Conservation (phyloP, 75 land plant genomes). For the Ceratopteris richardii region DNA sequence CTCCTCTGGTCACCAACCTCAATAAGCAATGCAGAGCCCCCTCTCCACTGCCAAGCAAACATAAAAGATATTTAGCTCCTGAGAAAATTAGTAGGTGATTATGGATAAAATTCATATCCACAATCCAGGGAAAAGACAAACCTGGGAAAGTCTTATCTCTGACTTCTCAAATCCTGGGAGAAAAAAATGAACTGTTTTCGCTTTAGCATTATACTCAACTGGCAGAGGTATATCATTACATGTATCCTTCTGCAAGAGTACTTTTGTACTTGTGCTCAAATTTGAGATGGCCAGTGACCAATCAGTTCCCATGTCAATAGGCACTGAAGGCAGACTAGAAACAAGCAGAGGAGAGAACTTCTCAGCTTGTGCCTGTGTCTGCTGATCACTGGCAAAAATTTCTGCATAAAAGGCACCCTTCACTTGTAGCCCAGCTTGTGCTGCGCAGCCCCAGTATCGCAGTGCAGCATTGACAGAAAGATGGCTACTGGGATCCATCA, state of each 20-base stretch:
- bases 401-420: conserved; percentile 54
- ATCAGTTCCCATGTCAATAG: conserved; percentile 24
- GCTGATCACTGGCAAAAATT: conserved; percentile 8
- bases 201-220: conserved; percentile 47
- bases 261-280: conserved; percentile 25
- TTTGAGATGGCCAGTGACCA: conserved; percentile 45
- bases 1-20: conserved; percentile 96
- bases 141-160: conserved; percentile 87
- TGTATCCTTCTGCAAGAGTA: conserved; percentile 23
- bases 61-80: not conserved
- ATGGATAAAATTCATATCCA: too few relatives aligned
- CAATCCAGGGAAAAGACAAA: conserved; percentile 9
- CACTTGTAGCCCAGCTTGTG: conserved; percentile 78
- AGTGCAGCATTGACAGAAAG: conserved; percentile 53
- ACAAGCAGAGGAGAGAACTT: conserved; percentile 50
- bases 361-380: conserved; percentile 12
- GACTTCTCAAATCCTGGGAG: conserved; percentile 92
- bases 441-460: conserved; percentile 95
- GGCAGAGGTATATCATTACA: conserved; percentile 9
- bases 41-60: conserved; percentile 53
- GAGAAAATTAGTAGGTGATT: too few relatives aligned
- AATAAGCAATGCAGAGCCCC: conserved; percentile 78
- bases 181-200: conserved; percentile 68
- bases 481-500: conserved; percentile 45
- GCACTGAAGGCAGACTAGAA: conserved; percentile 45